Conservation (phyloP, 2,329 filamentous ascomycete genomes). For the Mycogone perniciosa region DNA sequence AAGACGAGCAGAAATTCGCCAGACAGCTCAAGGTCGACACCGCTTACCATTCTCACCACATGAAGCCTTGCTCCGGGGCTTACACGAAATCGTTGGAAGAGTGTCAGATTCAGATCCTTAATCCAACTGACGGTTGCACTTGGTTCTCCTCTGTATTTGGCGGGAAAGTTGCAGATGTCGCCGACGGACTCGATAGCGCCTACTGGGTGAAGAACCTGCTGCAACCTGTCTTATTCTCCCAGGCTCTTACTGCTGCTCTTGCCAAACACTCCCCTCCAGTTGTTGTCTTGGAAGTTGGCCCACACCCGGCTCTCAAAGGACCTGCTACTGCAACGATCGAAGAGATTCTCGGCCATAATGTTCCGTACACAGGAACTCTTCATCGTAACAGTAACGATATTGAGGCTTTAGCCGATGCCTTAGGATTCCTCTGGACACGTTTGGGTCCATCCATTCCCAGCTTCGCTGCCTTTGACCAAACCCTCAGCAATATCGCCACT, state of each 20-base stretch:
- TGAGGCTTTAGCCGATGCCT: slow-evolving; percentile 12
- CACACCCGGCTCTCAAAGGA: slow-evolving; percentile 41
- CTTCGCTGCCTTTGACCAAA: slow-evolving; percentile 1
- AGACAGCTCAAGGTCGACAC: slow-evolving; percentile 36
- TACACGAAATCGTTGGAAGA: slow-evolving; percentile 14
- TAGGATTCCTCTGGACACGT: slow-evolving; percentile 16
- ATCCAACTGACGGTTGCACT: not conserved
- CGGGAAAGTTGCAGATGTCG: slow-evolving; percentile 4
- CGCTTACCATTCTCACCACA: slow-evolving; percentile 46
- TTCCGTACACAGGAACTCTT: slow-evolving; percentile 15
- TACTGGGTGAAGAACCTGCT: slow-evolving; percentile 24
- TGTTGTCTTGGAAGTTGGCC: slow-evolving; percentile 35
- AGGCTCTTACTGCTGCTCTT: slow-evolving; percentile 14
- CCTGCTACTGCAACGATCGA: slow-evolving; percentile 37
- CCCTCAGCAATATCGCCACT: slow-evolving; percentile 28
- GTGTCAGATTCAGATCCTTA: slow-evolving; percentile 4
- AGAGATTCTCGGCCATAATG: not conserved
- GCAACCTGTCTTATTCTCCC: slow-evolving; percentile 18
- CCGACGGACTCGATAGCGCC: not conserved
- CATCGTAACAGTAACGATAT: slow-evolving; percentile 16
- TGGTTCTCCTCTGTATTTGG: slow-evolving; percentile 26
- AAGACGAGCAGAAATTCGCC: slow-evolving; percentile 25
- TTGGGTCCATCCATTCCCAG: slow-evolving; percentile 6
- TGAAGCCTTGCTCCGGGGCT: slow-evolving; percentile 23
- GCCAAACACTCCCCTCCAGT: not conserved